Evolutionary conservation across 2,329 filamentous ascomycete species (phyloP).

Genomic region (Clonostachys sp.): DNA sequence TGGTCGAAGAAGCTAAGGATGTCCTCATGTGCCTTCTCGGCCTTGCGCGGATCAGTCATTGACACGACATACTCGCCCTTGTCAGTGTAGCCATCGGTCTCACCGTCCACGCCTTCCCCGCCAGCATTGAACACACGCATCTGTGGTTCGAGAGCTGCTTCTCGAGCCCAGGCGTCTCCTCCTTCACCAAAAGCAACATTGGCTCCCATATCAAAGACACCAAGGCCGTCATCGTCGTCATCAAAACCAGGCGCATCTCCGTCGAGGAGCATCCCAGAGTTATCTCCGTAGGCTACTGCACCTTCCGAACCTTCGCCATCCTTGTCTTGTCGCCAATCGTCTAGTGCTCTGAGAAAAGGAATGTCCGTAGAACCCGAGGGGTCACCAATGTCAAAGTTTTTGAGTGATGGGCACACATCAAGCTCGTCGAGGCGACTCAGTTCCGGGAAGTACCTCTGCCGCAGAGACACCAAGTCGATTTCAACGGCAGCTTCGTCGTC

Average conservation of each 20-base stretch:
- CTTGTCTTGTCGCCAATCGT: conserved; percentile 74
- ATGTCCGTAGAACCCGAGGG: conserved; percentile 82
- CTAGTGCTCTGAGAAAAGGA: conserved; percentile 83
- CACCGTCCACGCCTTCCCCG: conserved; percentile 51
- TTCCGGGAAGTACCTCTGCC: conserved; percentile 80
- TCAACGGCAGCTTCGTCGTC: conserved; percentile 54
- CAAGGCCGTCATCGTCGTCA: conserved; percentile 64
- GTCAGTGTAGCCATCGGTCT: conserved; percentile 33
- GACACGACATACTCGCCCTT: conserved; percentile 74
- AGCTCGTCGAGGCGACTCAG: conserved; percentile 73
- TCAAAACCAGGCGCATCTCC: conserved; percentile 82
- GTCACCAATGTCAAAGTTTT: conserved; percentile 87
- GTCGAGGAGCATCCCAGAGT: conserved; percentile 79
- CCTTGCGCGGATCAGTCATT: conserved; percentile 62
- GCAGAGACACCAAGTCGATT: conserved; percentile 74
- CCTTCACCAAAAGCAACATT: conserved; percentile 91
- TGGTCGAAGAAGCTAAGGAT: conserved; percentile 98
- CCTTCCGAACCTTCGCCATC: conserved; percentile 47
- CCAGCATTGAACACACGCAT: conserved; percentile 71
- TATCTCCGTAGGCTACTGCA: conserved; percentile 53
- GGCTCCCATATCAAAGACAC: conserved; percentile 64
- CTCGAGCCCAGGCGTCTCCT: conserved; percentile 90
- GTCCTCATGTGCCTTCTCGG: conserved; percentile 77
- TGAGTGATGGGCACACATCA: conserved; percentile 91
- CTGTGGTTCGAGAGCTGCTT: conserved; percentile 82